These are phyloP conservation scores for Aurantiochytrium sp. DNA, from an alignment of 108 stramenopile genomes.

Conservation along the genomic window DNA sequence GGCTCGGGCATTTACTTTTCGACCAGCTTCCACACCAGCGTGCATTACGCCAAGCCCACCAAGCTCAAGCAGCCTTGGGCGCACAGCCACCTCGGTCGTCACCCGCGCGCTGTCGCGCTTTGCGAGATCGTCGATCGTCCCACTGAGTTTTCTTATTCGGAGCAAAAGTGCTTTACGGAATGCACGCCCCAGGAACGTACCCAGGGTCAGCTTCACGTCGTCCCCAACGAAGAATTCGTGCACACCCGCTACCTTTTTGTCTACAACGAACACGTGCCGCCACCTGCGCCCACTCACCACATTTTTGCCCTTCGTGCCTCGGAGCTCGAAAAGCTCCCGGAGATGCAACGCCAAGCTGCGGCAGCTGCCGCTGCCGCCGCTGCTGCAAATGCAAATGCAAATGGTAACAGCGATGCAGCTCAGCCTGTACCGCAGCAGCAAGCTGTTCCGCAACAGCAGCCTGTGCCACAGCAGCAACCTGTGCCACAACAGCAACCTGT, in stretches of 20 bases:
- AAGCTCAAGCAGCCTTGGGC: conserved; percentile 19
- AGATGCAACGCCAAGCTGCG: neutral
- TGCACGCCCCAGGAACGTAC: conserved; percentile 14
- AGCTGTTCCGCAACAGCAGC: neutral
- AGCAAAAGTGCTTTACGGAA: conserved; percentile 14
- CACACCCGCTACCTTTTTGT: conserved; percentile 9
- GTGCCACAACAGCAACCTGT: neutral
- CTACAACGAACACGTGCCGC: conserved; percentile 2
- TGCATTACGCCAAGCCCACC: conserved; percentile 18
- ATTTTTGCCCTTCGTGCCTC: neutral
- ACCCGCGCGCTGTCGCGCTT: neutral
- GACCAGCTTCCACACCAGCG: conserved; percentile 9
- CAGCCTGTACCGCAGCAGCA: too few relatives aligned
- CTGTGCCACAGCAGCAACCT: neutral
- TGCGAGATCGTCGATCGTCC: conserved; percentile 7
- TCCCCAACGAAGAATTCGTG: neutral
- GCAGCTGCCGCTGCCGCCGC: too few relatives aligned
- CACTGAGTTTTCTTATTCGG: neutral
- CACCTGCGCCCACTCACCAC: conserved; percentile 7
- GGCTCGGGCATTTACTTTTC: neutral
- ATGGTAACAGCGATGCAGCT: too few relatives aligned
- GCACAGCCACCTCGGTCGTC: neutral
- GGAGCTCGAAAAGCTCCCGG: neutral
- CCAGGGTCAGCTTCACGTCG: conserved; percentile 3
- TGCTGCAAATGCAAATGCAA: too few relatives aligned